Percentiles rank a stretch among this genome's conserved stretches.
Conservation (phyloP, 805 yeast species). For the Tetrapisispora fleetii region DNA sequence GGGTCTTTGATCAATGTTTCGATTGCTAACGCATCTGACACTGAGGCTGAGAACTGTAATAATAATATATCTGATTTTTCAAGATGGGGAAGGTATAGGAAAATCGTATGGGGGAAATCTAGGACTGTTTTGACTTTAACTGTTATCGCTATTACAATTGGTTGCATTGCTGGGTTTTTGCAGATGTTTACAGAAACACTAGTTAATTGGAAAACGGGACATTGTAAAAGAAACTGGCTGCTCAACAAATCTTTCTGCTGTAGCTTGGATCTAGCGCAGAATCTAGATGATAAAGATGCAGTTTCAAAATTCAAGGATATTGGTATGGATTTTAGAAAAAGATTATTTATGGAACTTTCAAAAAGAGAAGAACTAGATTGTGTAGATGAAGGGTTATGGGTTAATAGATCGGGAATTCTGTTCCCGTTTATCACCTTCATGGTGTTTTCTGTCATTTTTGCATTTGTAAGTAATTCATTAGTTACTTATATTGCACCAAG, state of each 20-base stretch:
- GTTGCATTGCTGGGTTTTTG: conserved; percentile 71
- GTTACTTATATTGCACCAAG: conserved; percentile 70
- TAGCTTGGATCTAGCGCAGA: conserved; percentile 42
- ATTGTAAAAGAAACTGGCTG: conserved; percentile 61
- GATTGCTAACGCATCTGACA: not conserved
- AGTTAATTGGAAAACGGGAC: conserved; percentile 69
- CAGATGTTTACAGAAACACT: conserved; percentile 81
- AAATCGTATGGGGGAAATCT: conserved; percentile 20
- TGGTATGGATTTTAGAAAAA: not conserved
- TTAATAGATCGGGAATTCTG: conserved; percentile 42
- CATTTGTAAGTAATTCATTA: conserved; percentile 53
- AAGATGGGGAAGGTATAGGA: conserved; percentile 7
- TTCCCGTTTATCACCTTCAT: conserved; percentile 50
- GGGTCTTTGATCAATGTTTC: not conserved
- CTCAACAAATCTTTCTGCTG: conserved; percentile 76
- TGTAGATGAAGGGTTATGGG: conserved; percentile 45
- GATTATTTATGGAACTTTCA: not conserved
- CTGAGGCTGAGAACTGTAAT: not conserved
- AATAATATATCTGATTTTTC: conserved; percentile 1
- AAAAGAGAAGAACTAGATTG: conserved; percentile 38
- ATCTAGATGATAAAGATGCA: conserved; percentile 11
- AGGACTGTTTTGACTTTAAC: conserved; percentile 62
- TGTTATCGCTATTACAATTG: conserved; percentile 65
- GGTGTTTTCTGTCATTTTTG: conserved; percentile 48
- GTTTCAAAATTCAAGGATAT: conserved; percentile 13